Percentiles rank a stretch among this genome's conserved stretches.
Evolutionary conservation across 768 basidiomycete genomes (phyloP).

Genomic region (Pleurotus citrinopileatus): DNA sequence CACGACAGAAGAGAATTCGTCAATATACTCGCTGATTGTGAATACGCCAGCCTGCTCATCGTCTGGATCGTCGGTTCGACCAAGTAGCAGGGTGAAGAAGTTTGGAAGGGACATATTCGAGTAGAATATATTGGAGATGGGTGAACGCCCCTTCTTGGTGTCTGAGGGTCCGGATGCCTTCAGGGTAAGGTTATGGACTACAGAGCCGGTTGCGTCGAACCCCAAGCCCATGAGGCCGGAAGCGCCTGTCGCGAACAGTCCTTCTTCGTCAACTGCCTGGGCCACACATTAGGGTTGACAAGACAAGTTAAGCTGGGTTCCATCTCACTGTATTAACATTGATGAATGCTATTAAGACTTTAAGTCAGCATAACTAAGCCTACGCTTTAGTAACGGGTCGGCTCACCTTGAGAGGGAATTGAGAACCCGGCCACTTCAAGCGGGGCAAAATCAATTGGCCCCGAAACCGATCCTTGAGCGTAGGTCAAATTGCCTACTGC

Average conservation of each 20-base stretch:
- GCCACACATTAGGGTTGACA: too few relatives aligned
- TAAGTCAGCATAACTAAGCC: neutral
- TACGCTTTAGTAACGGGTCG: slow-evolving; percentile 9
- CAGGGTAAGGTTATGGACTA: slow-evolving; percentile 28
- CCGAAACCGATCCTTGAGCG: slow-evolving; percentile 21
- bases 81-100: slow-evolving; percentile 61
- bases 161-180: slow-evolving; percentile 33
- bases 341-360: slow-evolving; percentile 3
- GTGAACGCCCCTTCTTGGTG: slow-evolving; percentile 41
- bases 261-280: neutral
- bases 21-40: slow-evolving; percentile 57
- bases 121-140: slow-evolving; percentile 64
- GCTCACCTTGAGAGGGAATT: slow-evolving; percentile 45
- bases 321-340: neutral
- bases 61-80: slow-evolving; percentile 52
- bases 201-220: slow-evolving; percentile 1
- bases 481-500: neutral
- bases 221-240: slow-evolving; percentile 6
- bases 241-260: neutral
- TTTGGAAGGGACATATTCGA: slow-evolving; percentile 58
- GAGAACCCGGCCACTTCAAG: slow-evolving; percentile 43
- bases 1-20: slow-evolving; percentile 45
- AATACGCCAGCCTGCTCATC: slow-evolving; percentile 56
- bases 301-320: neutral
- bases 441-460: slow-evolving; percentile 40